Conservation (phyloP, 768 basidiomycete species). For the Pisolithus tinctorius region DNA sequence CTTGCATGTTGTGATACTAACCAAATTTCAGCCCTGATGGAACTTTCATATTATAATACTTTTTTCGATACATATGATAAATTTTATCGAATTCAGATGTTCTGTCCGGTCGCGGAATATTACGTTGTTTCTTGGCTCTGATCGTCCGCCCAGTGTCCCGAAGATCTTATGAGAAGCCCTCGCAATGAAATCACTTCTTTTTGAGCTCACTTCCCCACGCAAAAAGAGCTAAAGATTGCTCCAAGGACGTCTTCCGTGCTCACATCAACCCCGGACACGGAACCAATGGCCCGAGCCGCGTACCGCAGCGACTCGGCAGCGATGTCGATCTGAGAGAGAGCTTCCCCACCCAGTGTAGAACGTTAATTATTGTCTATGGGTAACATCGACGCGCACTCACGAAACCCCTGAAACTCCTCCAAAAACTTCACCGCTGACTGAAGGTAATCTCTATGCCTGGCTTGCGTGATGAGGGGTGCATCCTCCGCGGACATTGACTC, state of each 20-base stretch:
- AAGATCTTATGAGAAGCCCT: too few species aligned
- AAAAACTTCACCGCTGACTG: constrained; percentile 46
- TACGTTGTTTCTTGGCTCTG: too few species aligned
- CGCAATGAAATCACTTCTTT: background rate
- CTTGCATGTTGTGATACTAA: background rate
- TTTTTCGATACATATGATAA: too few species aligned
- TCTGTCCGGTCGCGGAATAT: too few species aligned
- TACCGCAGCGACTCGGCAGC: constrained; percentile 87
- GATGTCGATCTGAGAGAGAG: constrained; percentile 64
- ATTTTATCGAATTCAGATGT: too few species aligned
- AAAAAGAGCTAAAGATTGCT: constrained; percentile 79
- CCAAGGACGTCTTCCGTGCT: constrained; percentile 82
- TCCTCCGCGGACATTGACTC: constrained; percentile 15
- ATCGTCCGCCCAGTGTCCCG: too few species aligned
- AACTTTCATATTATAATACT: too few species aligned
- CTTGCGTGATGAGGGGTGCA: constrained; percentile 67
- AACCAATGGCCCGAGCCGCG: constrained; percentile 76
- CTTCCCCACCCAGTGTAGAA: constrained; percentile 23
- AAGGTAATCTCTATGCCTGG: constrained; percentile 73
- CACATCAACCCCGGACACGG: constrained; percentile 66
- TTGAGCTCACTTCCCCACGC: constrained; percentile 67
- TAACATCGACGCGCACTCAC: constrained; percentile 10
- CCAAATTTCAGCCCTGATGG: too few species aligned
- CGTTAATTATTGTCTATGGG: background rate
- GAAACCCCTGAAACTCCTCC: constrained; percentile 25